Evolutionary conservation across 2,329 filamentous ascomycete genomes (phyloP).

Genomic region (Colletotrichum salicis): DNA sequence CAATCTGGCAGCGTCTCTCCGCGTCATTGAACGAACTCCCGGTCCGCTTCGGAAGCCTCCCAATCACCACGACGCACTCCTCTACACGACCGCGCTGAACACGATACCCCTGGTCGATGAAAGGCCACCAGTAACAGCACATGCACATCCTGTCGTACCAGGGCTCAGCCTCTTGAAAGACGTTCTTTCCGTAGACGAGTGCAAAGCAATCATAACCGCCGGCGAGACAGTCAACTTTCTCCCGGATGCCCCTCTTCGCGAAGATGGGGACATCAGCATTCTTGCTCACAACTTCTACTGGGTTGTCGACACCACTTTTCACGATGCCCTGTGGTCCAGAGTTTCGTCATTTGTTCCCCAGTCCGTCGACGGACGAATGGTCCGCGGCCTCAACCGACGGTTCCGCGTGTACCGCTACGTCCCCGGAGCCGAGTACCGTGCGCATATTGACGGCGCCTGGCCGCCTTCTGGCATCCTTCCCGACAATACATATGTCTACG

Average conservation of each 20-base stretch:
- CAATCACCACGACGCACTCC: conserved; percentile 73
- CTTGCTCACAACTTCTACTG: conserved; percentile 81
- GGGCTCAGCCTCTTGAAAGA: conserved; percentile 69
- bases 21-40: conserved; percentile 70
- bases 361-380: conserved; percentile 64
- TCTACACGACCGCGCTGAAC: conserved; percentile 70
- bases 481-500: conserved; percentile 71
- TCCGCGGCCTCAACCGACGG: conserved; percentile 73
- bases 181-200: conserved; percentile 70
- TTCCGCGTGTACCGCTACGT: conserved; percentile 80
- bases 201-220: conserved; percentile 72
- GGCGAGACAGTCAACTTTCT: conserved; percentile 74
- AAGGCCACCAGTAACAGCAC: conserved; percentile 60
- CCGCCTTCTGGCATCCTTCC: conserved; percentile 73
- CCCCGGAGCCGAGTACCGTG: conserved; percentile 76
- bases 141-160: conserved; percentile 71
- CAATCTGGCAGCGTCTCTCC: conserved; percentile 55
- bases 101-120: conserved; percentile 62
- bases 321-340: conserved; percentile 71
- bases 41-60: conserved; percentile 72
- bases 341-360: conserved; percentile 68
- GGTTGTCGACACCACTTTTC: conserved; percentile 72
- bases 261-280: conserved; percentile 73
- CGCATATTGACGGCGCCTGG: conserved; percentile 79
- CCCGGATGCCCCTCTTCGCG: conserved; percentile 73